These are phyloP conservation scores for Suillus fuscotomentosus DNA, from an alignment of 768 basidiomycete species.

Conservation along the genomic window DNA sequence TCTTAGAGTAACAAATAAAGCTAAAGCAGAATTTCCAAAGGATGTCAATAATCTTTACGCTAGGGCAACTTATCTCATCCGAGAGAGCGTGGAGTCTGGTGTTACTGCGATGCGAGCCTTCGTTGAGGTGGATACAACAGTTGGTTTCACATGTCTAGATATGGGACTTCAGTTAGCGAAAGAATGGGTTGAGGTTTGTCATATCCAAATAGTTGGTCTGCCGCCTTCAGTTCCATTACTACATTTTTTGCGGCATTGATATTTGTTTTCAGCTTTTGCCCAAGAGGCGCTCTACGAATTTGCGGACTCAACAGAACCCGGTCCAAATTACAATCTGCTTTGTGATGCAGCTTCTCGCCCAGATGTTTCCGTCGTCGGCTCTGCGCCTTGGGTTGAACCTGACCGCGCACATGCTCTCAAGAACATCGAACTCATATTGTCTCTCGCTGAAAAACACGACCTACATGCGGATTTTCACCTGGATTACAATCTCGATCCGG, in stretches of 20 bases:
- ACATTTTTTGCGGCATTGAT: not conserved
- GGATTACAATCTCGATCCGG: constrained; percentile 60
- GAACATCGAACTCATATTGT: constrained; percentile 54
- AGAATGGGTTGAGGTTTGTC: constrained; percentile 44
- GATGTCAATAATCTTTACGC: constrained; percentile 44
- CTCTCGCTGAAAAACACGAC: constrained; percentile 35
- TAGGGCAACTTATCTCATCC: constrained; percentile 53
- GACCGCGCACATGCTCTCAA: constrained; percentile 43
- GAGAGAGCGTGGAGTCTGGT: constrained; percentile 58
- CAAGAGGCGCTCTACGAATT: constrained; percentile 55
- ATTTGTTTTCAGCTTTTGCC: constrained; percentile 46
- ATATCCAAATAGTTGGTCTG: constrained; percentile 59
- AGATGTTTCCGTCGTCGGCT: constrained; percentile 54
- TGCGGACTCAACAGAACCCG: constrained; percentile 32
- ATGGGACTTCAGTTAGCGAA: constrained; percentile 47
- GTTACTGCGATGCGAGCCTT: constrained; percentile 68
- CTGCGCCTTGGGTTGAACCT: constrained; percentile 65
- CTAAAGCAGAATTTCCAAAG: constrained; percentile 48
- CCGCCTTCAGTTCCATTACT: not conserved
- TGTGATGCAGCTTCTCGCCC: constrained; percentile 36
- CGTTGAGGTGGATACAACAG: constrained; percentile 59
- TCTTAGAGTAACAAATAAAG: constrained; percentile 46
- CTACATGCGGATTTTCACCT: constrained; percentile 64
- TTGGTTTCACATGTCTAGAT: constrained; percentile 54
- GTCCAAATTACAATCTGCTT: constrained; percentile 47